Evolutionary conservation across 2,329 filamentous ascomycete genomes (phyloP).

Genomic region (Phoma sp.): DNA sequence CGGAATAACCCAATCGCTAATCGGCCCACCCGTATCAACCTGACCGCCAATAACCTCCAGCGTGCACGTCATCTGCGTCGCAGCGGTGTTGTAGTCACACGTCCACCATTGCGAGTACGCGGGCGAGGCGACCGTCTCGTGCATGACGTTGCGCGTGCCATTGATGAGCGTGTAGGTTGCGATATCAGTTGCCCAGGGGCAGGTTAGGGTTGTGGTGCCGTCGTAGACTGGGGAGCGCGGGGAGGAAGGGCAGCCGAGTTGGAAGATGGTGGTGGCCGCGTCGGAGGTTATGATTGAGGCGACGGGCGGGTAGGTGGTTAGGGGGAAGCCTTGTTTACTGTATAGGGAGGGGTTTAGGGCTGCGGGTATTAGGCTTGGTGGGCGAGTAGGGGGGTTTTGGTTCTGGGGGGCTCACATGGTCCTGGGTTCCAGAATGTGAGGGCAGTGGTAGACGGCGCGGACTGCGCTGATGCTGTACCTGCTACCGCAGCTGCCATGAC

Average conservation of each 20-base stretch:
- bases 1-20: not conserved
- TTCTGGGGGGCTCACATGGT: not conserved
- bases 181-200: not conserved
- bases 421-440: slow-evolving; percentile 9
- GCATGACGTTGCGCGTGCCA: not conserved
- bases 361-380: not conserved
- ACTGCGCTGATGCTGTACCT: slow-evolving; percentile 1
- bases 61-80: slow-evolving; percentile 1
- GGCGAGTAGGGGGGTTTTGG: too few relatives aligned
- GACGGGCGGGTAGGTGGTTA: slow-evolving; percentile 1
- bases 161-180: slow-evolving; percentile 5
- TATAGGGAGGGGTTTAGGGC: not conserved
- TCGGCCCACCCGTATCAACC: slow-evolving; percentile 1
- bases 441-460: not conserved
- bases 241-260: slow-evolving; percentile 3
- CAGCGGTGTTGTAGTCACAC: not conserved
- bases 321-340: not conserved
- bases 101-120: not conserved
- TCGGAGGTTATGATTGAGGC: slow-evolving; percentile 12
- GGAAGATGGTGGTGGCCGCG: slow-evolving; percentile 8
- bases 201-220: not conserved
- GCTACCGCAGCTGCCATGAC: not conserved
- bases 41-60: slow-evolving; percentile 1
- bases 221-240: not conserved
- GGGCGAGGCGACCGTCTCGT: not conserved